Evolutionary conservation across 257 asterid species (phyloP).

Genomic region (Fraxinus pennsylvanica): DNA sequence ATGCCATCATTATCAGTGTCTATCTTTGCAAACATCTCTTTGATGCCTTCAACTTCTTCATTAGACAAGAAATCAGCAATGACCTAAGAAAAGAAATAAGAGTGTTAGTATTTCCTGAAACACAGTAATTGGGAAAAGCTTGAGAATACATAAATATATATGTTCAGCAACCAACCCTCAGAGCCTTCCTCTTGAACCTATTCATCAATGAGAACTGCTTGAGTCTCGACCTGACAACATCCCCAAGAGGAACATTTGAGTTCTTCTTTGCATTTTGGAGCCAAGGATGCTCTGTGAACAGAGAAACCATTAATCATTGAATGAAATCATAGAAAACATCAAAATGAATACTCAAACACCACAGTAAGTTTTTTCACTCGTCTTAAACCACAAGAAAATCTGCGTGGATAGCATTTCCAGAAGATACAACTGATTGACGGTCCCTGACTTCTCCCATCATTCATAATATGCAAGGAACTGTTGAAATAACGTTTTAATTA

Average conservation of each 20-base stretch:
- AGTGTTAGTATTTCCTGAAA: constrained; percentile 24
- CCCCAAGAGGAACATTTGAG: constrained; percentile 93
- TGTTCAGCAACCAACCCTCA: constrained; percentile 64
- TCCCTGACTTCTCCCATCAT: constrained; percentile 2
- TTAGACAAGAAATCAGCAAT: constrained; percentile 92
- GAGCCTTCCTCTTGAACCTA: constrained; percentile 93
- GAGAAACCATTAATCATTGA: constrained; percentile 18
- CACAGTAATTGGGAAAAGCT: constrained; percentile 9
- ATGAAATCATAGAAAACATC: constrained; percentile 19
- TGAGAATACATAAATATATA: neutral
- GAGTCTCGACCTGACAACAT: constrained; percentile 89
- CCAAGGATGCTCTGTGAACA: constrained; percentile 80
- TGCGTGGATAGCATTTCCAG: constrained; percentile 8
- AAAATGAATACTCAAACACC: constrained; percentile 12
- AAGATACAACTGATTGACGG: constrained; percentile 11
- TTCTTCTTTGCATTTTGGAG: constrained; percentile 91
- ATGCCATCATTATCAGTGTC: constrained; percentile 79
- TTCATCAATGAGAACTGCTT: constrained; percentile 93
- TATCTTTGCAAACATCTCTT: constrained; percentile 76
- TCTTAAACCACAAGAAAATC: neutral
- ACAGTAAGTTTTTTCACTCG: neutral
- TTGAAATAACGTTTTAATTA: neutral
- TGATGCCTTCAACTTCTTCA: constrained; percentile 91
- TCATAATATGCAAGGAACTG: neutral
- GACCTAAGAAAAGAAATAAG: constrained; percentile 53